These are phyloP conservation scores for Durotheca rogersii DNA, from an alignment of 495 filamentous ascomycete genomes.

Conservation along the genomic window DNA sequence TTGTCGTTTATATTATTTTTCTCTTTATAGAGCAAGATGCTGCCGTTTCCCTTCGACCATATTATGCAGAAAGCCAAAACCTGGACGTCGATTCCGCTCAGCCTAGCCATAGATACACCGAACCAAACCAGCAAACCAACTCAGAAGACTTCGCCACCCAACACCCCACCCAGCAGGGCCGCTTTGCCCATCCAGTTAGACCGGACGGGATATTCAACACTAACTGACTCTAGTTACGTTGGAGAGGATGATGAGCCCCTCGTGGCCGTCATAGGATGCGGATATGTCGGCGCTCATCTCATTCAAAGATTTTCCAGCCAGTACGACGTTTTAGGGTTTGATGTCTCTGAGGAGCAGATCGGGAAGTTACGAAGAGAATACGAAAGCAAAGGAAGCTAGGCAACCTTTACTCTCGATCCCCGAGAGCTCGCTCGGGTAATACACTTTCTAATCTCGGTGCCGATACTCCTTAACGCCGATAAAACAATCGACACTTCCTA, in stretches of 20 bases:
- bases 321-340: conserved; percentile 38
- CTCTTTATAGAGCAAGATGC: conserved; percentile 9
- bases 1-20: not conserved
- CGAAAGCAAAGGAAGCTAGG: conserved; percentile 11
- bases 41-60: conserved; percentile 5
- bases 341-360: conserved; percentile 34
- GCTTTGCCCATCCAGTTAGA: conserved; percentile 7
- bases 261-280: conserved; percentile 41
- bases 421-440: conserved; percentile 28
- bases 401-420: conserved; percentile 30
- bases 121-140: conserved; percentile 7
- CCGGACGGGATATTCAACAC: conserved; percentile 2
- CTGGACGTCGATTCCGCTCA: conserved; percentile 5
- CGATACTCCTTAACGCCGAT: conserved; percentile 37
- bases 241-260: conserved; percentile 28
- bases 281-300: conserved; percentile 42
- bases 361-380: conserved; percentile 16
- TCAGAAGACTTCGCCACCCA: conserved; percentile 22
- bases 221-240: conserved; percentile 3
- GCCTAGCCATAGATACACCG: conserved; percentile 6
- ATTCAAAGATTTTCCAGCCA: conserved; percentile 30
- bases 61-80: conserved; percentile 10
- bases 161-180: conserved; percentile 10
- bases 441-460: conserved; percentile 43
- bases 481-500: conserved; percentile 38